A percentile compares a stretch with the other conserved stretches of the same genome.
Evolutionary conservation across 495 filamentous ascomycete genomes (phyloP).

Genomic region (Aspergillus taichungensis): DNA sequence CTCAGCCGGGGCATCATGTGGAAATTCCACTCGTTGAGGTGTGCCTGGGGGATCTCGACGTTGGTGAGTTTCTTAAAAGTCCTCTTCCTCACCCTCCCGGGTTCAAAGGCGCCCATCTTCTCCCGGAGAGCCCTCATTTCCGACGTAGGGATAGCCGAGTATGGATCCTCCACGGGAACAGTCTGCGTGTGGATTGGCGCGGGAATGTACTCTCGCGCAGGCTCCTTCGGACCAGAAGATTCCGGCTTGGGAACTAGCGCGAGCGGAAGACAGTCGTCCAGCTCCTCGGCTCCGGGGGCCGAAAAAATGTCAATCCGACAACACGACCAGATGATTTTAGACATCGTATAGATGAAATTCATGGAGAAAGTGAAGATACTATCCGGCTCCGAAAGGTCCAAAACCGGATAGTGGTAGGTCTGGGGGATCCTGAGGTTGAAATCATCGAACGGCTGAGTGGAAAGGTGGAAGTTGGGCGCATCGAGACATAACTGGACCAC

Average conservation of each 20-base stretch:
- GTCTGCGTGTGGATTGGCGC: slow-evolving; percentile 4
- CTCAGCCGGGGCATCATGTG: slow-evolving; percentile 64
- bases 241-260: slow-evolving; percentile 34
- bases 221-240: slow-evolving; percentile 18
- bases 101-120: slow-evolving; percentile 20
- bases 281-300: slow-evolving; percentile 33
- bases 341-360: slow-evolving; percentile 41
- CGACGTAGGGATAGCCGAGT: slow-evolving; percentile 14
- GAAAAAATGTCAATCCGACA: slow-evolving; percentile 39
- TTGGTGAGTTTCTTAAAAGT: slow-evolving; percentile 38
- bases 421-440: slow-evolving; percentile 34
- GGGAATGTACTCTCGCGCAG: slow-evolving; percentile 11
- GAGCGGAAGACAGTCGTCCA: slow-evolving; percentile 38
- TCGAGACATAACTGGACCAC: slow-evolving; percentile 72
- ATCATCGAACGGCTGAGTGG: slow-evolving; percentile 47
- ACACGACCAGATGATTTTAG: slow-evolving; percentile 37
- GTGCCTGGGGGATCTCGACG: slow-evolving; percentile 48
- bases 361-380: slow-evolving; percentile 40
- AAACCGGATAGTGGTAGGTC: slow-evolving; percentile 40
- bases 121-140: slow-evolving; percentile 19
- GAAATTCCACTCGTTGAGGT: slow-evolving; percentile 62
- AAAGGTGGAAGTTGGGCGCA: slow-evolving; percentile 56
- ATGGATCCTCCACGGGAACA: slow-evolving; percentile 15
- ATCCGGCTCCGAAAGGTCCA: slow-evolving; percentile 39
- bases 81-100: slow-evolving; percentile 26